Percentiles rank a stretch among this genome's conserved stretches.
These are phyloP conservation scores for Cyphellophora attinorum DNA, from an alignment of 2,329 filamentous ascomycete genomes.

Conservation along the genomic window DNA sequence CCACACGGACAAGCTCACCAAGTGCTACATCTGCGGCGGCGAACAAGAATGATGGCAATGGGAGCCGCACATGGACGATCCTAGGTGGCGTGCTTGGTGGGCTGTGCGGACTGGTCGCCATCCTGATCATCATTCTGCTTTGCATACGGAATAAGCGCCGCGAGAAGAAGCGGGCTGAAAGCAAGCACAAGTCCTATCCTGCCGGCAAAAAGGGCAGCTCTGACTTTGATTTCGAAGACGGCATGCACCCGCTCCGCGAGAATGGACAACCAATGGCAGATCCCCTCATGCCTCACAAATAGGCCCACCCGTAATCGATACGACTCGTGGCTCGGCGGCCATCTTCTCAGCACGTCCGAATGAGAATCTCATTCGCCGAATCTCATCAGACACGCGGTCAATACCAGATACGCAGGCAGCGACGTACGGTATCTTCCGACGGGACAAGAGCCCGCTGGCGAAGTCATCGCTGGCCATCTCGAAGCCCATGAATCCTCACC, in stretches of 20 bases:
- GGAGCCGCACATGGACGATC: slow-evolving; percentile 43
- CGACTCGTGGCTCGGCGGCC: slow-evolving; percentile 27
- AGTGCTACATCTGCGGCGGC: slow-evolving; percentile 26
- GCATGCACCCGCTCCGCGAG: slow-evolving; percentile 32
- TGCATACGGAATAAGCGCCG: slow-evolving; percentile 44
- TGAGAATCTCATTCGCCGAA: slow-evolving; percentile 22
- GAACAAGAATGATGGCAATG: slow-evolving; percentile 20
- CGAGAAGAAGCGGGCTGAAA: slow-evolving; percentile 38
- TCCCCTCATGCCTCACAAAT: no score
- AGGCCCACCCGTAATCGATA: no score
- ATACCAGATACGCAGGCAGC: slow-evolving; percentile 2
- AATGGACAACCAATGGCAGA: slow-evolving; percentile 34
- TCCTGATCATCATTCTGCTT: slow-evolving; percentile 65
- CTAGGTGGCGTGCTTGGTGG: slow-evolving; percentile 74
- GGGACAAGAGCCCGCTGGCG: slow-evolving; percentile 7
- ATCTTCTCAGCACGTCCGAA: slow-evolving; percentile 27
- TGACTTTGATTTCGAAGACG: slow-evolving; percentile 34
- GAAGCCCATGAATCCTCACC: slow-evolving; percentile 17
- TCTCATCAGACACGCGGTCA: slow-evolving; percentile 11
- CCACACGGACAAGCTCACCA: slow-evolving; percentile 20
- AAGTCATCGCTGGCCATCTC: slow-evolving; percentile 13
- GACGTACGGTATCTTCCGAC: slow-evolving; percentile 11
- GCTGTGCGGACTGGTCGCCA: slow-evolving; percentile 61
- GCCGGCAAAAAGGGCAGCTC: slow-evolving; percentile 43
- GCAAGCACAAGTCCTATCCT: slow-evolving; percentile 32